Conservation (phyloP, 2,329 filamentous ascomycete genomes). For the Xylaria multiplex region DNA sequence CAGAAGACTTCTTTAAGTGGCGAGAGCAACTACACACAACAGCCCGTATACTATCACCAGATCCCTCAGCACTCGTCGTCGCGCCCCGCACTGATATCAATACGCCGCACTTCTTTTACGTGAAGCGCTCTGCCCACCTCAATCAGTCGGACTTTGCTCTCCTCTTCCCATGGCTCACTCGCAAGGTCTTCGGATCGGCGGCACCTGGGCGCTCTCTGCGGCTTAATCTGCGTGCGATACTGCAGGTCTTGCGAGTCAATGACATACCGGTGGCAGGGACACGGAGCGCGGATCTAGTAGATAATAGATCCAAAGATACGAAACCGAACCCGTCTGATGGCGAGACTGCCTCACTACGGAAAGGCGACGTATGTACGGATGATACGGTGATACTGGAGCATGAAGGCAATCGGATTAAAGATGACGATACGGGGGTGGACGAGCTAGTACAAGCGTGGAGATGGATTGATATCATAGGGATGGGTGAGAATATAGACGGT, state of each 20-base stretch:
- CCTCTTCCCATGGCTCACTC: constrained; percentile 77
- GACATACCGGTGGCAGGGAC: constrained; percentile 57
- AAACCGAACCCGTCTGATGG: constrained; percentile 46
- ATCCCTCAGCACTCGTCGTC: constrained; percentile 58
- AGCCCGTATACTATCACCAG: constrained; percentile 70
- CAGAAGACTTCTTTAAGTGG: constrained; percentile 84
- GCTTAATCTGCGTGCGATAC: constrained; percentile 67
- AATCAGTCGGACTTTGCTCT: constrained; percentile 86
- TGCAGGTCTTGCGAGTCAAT: constrained; percentile 66
- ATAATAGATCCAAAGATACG: constrained; percentile 50
- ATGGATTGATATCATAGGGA: constrained; percentile 63
- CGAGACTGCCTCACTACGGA: constrained; percentile 28
- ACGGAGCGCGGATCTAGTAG: constrained; percentile 55
- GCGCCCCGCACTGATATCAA: constrained; percentile 48
- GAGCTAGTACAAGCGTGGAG: constrained; percentile 59
- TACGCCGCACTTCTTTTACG: constrained; percentile 77
- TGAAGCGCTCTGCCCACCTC: constrained; percentile 78
- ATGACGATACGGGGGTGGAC: constrained; percentile 15
- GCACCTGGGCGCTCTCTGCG: constrained; percentile 68
- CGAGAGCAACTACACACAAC: constrained; percentile 75
- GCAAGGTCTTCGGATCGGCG: constrained; percentile 65
- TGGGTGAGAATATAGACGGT: constrained; percentile 49
- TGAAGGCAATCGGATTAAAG: constrained; percentile 47
- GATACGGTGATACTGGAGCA: constrained; percentile 64
- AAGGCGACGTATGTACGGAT: constrained; percentile 46